A percentile compares a stretch with the other conserved stretches of the same genome.
These are phyloP conservation scores for Incumbomyces lentus DNA, from an alignment of 2,329 filamentous ascomycete species.

Conservation along the genomic window DNA sequence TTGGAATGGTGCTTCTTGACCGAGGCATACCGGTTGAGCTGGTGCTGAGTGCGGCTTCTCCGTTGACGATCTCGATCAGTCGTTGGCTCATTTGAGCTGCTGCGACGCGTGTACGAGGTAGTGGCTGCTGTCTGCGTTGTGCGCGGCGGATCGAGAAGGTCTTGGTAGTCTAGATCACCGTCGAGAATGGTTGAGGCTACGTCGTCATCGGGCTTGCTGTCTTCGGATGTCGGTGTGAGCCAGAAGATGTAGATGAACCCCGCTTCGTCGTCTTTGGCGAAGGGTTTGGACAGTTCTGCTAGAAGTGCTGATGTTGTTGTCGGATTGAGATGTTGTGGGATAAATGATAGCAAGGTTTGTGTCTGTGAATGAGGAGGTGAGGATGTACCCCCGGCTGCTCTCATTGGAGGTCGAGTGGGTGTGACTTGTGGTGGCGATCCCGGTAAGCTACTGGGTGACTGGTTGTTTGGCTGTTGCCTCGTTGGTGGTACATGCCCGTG, in stretches of 20 bases:
- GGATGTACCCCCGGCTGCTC: conserved; percentile 17
- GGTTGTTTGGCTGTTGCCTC: conserved; percentile 7
- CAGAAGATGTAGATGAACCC: conserved; percentile 99
- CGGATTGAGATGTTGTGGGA: conserved; percentile 57
- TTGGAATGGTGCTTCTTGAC: conserved; percentile 21
- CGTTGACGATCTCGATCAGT: conserved; percentile 6
- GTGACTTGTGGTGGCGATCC: conserved; percentile 7
- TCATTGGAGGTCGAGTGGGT: conserved; percentile 12
- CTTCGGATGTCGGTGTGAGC: conserved; percentile 61
- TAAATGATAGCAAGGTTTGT: conserved; percentile 49
- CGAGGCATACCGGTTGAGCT: conserved; percentile 26
- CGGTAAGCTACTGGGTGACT: conserved; percentile 7
- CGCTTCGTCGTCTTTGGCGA: conserved; percentile 63
- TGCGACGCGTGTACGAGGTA: conserved; percentile 10
- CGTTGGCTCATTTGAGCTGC: conserved; percentile 7
- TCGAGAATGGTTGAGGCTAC: conserved; percentile 50
- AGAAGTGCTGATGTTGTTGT: conserved; percentile 60
- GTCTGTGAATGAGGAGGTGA: conserved; percentile 27
- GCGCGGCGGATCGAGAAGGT: background rate
- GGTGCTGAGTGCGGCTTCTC: conserved; percentile 25
- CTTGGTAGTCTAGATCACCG: conserved; percentile 10
- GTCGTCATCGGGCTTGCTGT: conserved; percentile 46
- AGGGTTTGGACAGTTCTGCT: conserved; percentile 64
- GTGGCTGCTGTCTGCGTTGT: no score
- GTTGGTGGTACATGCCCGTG: conserved; percentile 15